Percentiles rank a stretch among this genome's conserved stretches.
Conservation (phyloP, 495 filamentous ascomycete species). For the Neurospora sp. region DNA sequence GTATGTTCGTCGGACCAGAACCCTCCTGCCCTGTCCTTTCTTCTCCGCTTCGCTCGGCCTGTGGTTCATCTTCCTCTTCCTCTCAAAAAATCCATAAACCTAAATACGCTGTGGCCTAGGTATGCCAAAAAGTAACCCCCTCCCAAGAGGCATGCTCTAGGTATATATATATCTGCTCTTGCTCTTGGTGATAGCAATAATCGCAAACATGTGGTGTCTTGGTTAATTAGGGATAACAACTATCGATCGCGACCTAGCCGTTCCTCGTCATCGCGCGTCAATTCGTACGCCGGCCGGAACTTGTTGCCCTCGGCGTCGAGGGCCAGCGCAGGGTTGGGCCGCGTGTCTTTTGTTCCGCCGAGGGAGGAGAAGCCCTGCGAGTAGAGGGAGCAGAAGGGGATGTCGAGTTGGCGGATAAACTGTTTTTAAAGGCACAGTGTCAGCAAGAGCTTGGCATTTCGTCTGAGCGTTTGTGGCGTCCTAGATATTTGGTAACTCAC, state of each 20-base stretch:
- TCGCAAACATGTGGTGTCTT: background rate
- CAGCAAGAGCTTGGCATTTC: background rate
- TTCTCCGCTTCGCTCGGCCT: background rate
- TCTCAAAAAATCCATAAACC: background rate
- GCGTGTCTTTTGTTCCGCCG: constrained; percentile 81
- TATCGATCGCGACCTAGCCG: constrained; percentile 60
- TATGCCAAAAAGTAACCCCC: too few species aligned
- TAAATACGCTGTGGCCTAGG: too few species aligned
- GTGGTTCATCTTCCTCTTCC: background rate
- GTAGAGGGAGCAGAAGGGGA: constrained; percentile 80
- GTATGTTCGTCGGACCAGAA: background rate
- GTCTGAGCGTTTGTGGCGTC: background rate
- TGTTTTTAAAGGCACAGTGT: constrained; percentile 15
- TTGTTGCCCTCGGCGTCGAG: constrained; percentile 24
- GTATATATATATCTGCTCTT: background rate
- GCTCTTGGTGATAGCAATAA: background rate
- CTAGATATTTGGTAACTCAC: constrained; percentile 20
- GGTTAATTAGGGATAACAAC: too few species aligned
- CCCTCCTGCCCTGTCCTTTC: background rate
- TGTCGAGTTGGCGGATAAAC: constrained; percentile 71
- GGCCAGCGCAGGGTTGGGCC: constrained; percentile 72
- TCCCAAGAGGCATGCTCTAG: background rate
- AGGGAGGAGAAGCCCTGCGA: constrained; percentile 58
- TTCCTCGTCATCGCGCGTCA: constrained; percentile 77
- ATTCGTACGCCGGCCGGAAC: constrained; percentile 78